These are phyloP conservation scores for Aspergillus nomiae DNA, from an alignment of 2,329 filamentous ascomycete genomes.

Conservation along the genomic window DNA sequence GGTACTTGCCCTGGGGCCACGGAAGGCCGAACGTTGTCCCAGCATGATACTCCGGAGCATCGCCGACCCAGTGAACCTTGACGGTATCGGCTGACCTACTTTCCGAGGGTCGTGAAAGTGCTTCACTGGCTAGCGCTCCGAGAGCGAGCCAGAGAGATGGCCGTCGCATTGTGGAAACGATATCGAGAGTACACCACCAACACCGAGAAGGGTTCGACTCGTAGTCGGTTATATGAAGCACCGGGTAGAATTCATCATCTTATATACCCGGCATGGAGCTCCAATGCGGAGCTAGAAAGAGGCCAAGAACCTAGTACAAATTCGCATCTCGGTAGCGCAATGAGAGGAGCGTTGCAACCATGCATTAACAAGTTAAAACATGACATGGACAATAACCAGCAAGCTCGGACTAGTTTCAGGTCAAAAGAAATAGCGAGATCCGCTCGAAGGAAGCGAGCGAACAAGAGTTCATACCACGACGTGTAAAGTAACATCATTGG, in stretches of 20 bases:
- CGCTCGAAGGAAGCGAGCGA: neutral
- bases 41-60: slow-evolving; percentile 34
- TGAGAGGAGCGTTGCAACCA: too few relatives aligned
- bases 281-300: neutral
- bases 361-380: neutral
- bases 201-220: neutral
- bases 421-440: neutral
- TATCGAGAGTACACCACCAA: neutral
- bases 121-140: neutral
- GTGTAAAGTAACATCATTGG: neutral
- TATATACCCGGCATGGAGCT: neutral
- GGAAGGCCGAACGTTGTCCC: slow-evolving; percentile 51
- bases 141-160: neutral
- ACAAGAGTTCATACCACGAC: neutral
- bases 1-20: slow-evolving; percentile 44
- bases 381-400: neutral
- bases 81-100: slow-evolving; percentile 1
- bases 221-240: neutral
- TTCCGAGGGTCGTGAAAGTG: neutral
- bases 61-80: slow-evolving; percentile 42
- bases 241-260: neutral
- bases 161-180: neutral
- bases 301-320: neutral
- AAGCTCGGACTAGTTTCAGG: neutral
- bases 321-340: neutral